phyloP scores from a whole-genome alignment of 2,329 filamentous ascomycete species.

The Teratosphaeria nubilosa region DNA sequence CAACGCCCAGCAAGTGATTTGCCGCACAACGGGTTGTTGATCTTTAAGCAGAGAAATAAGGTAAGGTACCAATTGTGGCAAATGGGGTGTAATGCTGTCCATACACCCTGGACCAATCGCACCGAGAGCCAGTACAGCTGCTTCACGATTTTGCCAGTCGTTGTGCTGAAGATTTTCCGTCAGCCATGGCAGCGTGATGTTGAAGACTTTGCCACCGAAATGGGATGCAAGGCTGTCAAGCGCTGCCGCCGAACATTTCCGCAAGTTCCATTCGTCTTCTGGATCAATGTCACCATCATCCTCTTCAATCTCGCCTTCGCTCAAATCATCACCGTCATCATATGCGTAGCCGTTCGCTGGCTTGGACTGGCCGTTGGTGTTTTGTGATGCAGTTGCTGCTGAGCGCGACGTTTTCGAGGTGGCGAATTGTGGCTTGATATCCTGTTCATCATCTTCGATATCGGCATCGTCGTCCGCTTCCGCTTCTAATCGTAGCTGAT shows the following conservation, averaged over 20 bases:
- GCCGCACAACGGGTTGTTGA: constrained; percentile 76
- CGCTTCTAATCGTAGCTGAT: constrained; percentile 73
- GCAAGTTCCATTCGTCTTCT: constrained; percentile 87
- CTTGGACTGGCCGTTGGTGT: constrained; percentile 43
- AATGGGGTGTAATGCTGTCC: constrained; percentile 76
- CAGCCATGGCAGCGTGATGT: constrained; percentile 83
- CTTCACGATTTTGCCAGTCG: constrained; percentile 88
- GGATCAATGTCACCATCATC: constrained; percentile 61
- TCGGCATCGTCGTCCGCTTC: constrained; percentile 76
- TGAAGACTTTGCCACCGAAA: constrained; percentile 80
- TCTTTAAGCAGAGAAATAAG: constrained; percentile 79
- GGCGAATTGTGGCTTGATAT: constrained; percentile 87
- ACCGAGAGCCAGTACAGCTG: constrained; percentile 84
- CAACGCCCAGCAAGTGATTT: constrained; percentile 97
- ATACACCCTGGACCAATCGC: constrained; percentile 94
- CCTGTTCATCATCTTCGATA: constrained; percentile 77
- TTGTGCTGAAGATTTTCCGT: constrained; percentile 78
- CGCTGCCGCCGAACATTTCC: constrained; percentile 93
- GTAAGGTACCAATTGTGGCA: constrained; percentile 83
- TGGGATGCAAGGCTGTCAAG: constrained; percentile 88
- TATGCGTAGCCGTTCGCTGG: constrained; percentile 23
- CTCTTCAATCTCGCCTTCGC: constrained; percentile 73
- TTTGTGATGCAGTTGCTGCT: constrained; percentile 45
- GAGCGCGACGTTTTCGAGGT: constrained; percentile 45
- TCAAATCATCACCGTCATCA: constrained; percentile 67